Conservation (phyloP, 257 asterid species). For the Solanum megistacrolobum region DNA sequence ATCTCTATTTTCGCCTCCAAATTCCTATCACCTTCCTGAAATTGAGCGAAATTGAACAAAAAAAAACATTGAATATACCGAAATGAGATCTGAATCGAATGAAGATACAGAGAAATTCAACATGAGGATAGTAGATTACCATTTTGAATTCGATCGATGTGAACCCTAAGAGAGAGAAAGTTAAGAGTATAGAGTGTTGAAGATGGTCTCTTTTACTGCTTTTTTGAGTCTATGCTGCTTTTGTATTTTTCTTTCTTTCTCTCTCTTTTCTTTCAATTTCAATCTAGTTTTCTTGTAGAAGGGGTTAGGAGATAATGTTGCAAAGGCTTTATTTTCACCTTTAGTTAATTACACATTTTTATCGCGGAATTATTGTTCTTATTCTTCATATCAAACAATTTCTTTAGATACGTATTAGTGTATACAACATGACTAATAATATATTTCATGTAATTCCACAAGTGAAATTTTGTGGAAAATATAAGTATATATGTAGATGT, state of each 20-base stretch:
- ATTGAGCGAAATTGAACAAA: not conserved
- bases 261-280: not conserved
- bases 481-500: no score
- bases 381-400: not conserved
- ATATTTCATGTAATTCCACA: no score
- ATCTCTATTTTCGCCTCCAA: conserved; percentile 66
- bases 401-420: not conserved
- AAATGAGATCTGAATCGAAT: not conserved
- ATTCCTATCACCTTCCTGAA: conserved; percentile 57
- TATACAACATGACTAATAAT: no score
- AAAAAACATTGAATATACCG: not conserved
- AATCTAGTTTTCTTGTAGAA: not conserved
- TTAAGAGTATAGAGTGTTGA: not conserved
- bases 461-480: no score
- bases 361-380: not conserved
- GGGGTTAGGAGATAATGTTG: not conserved
- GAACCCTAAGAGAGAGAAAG: not conserved
- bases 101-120: not conserved
- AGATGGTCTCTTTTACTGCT: not conserved
- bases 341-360: not conserved
- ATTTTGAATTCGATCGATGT: not conserved
- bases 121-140: not conserved
- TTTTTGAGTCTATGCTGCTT: not conserved
- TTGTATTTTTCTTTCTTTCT: not conserved
- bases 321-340: not conserved